phyloP scores from a whole-genome alignment of 2,329 filamentous ascomycete species.

The Monilinia fructicola region DNA sequence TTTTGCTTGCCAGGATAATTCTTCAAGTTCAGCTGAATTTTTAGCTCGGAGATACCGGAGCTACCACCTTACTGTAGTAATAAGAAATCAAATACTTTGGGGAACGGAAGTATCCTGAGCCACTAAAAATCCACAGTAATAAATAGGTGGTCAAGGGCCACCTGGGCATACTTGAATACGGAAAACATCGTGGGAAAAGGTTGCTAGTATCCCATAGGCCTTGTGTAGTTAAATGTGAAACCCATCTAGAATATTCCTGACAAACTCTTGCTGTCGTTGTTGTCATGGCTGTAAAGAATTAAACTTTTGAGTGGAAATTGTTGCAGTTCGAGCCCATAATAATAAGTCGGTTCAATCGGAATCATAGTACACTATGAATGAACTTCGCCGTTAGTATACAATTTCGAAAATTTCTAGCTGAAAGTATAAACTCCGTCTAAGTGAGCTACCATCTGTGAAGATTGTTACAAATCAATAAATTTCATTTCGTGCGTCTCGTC shows the following conservation, averaged over 20 bases:
- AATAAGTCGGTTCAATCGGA: too few relatives aligned
- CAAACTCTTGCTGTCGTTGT: neutral
- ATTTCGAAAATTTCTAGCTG: neutral
- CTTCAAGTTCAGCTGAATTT: neutral
- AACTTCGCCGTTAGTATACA: neutral
- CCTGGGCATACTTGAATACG: neutral
- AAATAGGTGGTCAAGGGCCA: too few relatives aligned
- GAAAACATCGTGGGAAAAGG: too few relatives aligned
- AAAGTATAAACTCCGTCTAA: neutral
- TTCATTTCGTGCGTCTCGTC: neutral
- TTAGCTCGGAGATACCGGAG: neutral
- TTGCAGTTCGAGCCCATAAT: neutral
- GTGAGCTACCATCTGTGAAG: neutral
- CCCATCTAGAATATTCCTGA: neutral
- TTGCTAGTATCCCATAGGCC: neutral
- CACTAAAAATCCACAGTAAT: neutral
- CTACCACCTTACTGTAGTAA: neutral
- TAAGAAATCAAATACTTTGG: neutral
- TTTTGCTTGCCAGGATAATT: neutral
- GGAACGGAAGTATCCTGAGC: neutral
- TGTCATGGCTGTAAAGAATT: neutral
- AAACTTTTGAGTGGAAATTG: too few relatives aligned
- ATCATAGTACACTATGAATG: neutral
- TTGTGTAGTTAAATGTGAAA: neutral
- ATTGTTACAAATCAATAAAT: too few relatives aligned